Percentiles rank a stretch among this genome's conserved stretches.
Conservation (phyloP, 1,284 basidiomycete genomes). For the Malassezia cuniculi region DNA sequence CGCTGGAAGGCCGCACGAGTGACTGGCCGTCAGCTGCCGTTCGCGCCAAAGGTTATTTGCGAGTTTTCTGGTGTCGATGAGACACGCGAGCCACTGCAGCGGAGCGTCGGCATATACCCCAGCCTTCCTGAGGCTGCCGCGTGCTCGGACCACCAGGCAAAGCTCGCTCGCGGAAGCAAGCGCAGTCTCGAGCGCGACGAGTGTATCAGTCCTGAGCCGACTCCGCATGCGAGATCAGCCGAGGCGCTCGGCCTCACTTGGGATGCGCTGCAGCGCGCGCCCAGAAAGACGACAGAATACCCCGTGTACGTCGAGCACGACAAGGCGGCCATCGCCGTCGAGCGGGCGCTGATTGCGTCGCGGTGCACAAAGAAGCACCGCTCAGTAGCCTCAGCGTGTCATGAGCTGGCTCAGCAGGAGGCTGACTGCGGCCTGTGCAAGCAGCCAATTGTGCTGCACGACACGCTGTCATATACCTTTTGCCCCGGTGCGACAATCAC, state of each 20-base stretch:
- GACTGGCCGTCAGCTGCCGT: constrained; percentile 1
- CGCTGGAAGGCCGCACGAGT: neutral
- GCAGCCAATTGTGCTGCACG: neutral
- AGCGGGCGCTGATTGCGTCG: too few species aligned
- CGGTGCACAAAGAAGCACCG: too few species aligned
- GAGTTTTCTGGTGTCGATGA: constrained; percentile 37
- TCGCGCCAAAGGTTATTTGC: constrained; percentile 16
- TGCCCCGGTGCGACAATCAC: neutral
- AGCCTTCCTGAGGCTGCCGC: constrained; percentile 7
- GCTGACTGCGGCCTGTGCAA: neutral
- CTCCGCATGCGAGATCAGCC: constrained; percentile 7
- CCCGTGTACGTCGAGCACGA: too few species aligned
- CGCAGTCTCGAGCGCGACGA: neutral
- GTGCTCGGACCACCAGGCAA: constrained; percentile 4
- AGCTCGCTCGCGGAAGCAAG: neutral
- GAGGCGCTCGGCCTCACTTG: constrained; percentile 5
- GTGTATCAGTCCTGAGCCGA: constrained; percentile 1
- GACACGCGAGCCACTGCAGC: constrained; percentile 11
- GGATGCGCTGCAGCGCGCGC: neutral
- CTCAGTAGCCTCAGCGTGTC: too few species aligned
- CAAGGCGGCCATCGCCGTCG: too few species aligned
- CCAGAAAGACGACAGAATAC: too few species aligned
- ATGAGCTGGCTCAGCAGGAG: too few species aligned
- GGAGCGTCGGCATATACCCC: constrained; percentile 1
- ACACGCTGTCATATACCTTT: neutral